Evolutionary conservation across 306 rosid species (phyloP), one percentile per base, ranked within the genome.

Genomic region (Malus fusca): DNA sequence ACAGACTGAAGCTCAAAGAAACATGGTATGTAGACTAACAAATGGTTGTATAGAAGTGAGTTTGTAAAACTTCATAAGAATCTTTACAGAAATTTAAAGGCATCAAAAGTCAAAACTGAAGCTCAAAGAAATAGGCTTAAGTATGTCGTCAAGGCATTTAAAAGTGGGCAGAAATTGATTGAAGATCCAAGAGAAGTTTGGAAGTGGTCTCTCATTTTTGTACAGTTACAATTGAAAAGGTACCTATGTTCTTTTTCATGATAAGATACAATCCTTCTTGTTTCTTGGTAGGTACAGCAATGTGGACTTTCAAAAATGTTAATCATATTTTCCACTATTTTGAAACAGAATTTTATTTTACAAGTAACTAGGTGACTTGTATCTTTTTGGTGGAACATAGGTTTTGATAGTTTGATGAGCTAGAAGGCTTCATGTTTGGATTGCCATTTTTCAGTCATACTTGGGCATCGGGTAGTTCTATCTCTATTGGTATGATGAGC

Each of bases 51-150:
- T 87, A 89, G 74, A 87, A 77, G 72, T 30, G 90, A 89, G 91
- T 95, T 90, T 77, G 77, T 90, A 59, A 95, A 86, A 80, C 86
- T 84, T 82, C 92, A 90, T 73, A 90, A 75, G 85, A 84, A 89
- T 84, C 93, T 95, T 71, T 95, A 92, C 68, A 85, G 85, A 75
- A 88, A 80, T 72, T 81, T 92, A 71, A 88, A 88, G 84, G 82
- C 88, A 52, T 84, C 96, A 17, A 75, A 90, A 77, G 77, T 88
- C 26, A 90, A 76, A 87, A 92, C 92, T 33, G 97, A 92, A 69
- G 93, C 91, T 66, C 97, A 95, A 72, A 80, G 77, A 78, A 88
- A 88, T 60, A 82, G 96, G 77, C 82, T 92, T 46, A 88, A 91
- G 67, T 83, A 76, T 78, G 97, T 95, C 58, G 97, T 95, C 58